Percentiles rank a stretch among this genome's conserved stretches.
Evolutionary conservation across 176 grass and related monocot species (phyloP).

Genomic region (Oryza meyeriana): DNA sequence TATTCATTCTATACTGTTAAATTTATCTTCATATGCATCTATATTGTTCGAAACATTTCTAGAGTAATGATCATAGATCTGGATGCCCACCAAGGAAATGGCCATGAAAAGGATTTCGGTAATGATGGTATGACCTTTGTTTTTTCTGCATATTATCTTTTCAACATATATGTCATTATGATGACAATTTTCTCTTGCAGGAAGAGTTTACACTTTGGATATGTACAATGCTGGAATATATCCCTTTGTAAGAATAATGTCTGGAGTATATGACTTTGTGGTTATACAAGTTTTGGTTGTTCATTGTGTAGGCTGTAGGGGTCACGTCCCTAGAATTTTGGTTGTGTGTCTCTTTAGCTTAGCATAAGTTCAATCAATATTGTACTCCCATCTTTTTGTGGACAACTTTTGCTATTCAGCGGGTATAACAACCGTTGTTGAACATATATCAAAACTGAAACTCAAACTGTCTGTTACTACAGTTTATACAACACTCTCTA

Average conservation of each 20-base stretch:
- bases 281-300: not conserved
- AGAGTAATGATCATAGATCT: constrained; percentile 97
- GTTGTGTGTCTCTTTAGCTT: not conserved
- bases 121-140: constrained; percentile 49
- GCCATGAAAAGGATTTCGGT: constrained; percentile 88
- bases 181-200: constrained; percentile 27
- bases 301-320: not conserved
- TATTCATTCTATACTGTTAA: not conserved
- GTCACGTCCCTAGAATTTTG: constrained; percentile 12
- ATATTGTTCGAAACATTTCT: constrained; percentile 21
- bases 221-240: constrained; percentile 96
- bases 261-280: not conserved
- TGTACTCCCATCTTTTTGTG: not conserved
- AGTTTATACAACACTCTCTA: not conserved
- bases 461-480: not conserved
- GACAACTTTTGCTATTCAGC: not conserved
- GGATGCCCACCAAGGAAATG: constrained; percentile 99
- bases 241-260: constrained; percentile 69
- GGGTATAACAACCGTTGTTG: not conserved
- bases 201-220: constrained; percentile 93
- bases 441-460: not conserved
- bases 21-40: not conserved
- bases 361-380: constrained; percentile 7
- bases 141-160: not conserved
- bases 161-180: constrained; percentile 6